Conservation (phyloP, 805 yeast species). For the Scheffersomyces stipitis region DNA sequence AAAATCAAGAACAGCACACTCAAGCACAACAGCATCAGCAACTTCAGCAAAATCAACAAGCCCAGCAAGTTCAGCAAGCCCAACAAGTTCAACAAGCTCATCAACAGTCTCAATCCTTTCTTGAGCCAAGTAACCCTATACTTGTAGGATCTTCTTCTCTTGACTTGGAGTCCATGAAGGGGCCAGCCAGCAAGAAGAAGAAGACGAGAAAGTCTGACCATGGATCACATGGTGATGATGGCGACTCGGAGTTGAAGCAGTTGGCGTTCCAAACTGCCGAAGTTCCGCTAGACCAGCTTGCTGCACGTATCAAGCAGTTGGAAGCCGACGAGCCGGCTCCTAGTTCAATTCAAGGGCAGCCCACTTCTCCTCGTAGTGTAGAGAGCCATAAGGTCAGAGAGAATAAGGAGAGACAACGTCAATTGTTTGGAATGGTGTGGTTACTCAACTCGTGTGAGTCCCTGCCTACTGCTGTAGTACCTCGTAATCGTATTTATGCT, state of each 20-base stretch:
- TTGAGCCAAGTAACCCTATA: neutral
- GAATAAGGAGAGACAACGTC: constrained; percentile 59
- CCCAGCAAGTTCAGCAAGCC: neutral
- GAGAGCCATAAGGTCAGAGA: constrained; percentile 8
- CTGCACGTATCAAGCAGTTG: constrained; percentile 42
- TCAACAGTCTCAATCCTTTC: neutral
- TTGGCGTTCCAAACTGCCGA: constrained; percentile 33
- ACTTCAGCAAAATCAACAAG: constrained; percentile 1
- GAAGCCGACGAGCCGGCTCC: constrained; percentile 26
- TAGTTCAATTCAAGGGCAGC: constrained; percentile 2
- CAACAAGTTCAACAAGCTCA: constrained; percentile 3
- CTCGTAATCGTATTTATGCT: constrained; percentile 43
- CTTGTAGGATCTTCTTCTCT: neutral
- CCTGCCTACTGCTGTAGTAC: constrained; percentile 40
- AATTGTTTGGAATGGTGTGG: constrained; percentile 82
- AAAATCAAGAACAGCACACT: constrained; percentile 1
- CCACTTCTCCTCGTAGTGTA: neutral
- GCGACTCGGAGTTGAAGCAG: constrained; percentile 37
- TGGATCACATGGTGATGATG: constrained; percentile 32
- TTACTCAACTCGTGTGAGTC: constrained; percentile 65
- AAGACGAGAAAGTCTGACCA: constrained; percentile 30
- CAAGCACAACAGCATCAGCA: constrained; percentile 4
- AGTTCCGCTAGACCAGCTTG: constrained; percentile 43
- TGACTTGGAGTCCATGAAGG: neutral
- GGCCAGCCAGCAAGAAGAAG: constrained; percentile 14